Conservation (phyloP, 2,329 filamentous ascomycete species). For the Cytospora chrysosperma region DNA sequence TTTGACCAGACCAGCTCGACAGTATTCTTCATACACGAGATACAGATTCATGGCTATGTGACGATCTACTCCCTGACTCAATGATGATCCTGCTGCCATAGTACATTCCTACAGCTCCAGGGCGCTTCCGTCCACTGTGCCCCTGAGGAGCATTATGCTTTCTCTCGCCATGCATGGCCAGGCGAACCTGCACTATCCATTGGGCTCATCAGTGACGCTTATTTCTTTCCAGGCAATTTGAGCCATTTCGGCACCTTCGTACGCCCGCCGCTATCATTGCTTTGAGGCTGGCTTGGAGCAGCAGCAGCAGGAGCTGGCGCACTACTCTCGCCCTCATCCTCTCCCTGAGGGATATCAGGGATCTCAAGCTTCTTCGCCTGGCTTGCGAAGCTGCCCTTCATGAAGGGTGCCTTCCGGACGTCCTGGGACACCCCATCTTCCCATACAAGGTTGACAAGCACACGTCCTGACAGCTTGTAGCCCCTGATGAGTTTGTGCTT, state of each 20-base stretch:
- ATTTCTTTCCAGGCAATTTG: slow-evolving; percentile 72
- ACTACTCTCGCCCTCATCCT: slow-evolving; percentile 37
- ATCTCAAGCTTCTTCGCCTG: slow-evolving; percentile 68
- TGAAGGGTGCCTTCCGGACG: slow-evolving; percentile 55
- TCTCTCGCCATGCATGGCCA: not conserved
- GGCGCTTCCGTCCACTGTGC: not conserved
- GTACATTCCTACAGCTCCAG: not conserved
- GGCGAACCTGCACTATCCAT: not conserved
- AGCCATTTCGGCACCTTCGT: slow-evolving; percentile 68
- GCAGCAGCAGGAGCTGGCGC: slow-evolving; percentile 19
- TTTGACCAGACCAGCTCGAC: not conserved
- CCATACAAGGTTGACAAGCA: slow-evolving; percentile 78
- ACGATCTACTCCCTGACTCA: not conserved
- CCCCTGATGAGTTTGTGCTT: slow-evolving; percentile 65
- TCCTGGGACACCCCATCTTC: slow-evolving; percentile 58
- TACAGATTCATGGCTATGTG: not conserved
- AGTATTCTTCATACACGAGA: not conserved
- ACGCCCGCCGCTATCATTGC: slow-evolving; percentile 31
- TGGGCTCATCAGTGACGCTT: slow-evolving; percentile 22
- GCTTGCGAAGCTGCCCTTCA: slow-evolving; percentile 57
- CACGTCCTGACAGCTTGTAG: slow-evolving; percentile 67
- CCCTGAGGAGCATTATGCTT: not conserved
- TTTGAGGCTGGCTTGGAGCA: slow-evolving; percentile 32
- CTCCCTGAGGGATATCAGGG: slow-evolving; percentile 50
- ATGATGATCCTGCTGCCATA: not conserved